Base-by-base conservation (phyloP, 257 asterid genomes). In the Solanum okadae region DNA sequence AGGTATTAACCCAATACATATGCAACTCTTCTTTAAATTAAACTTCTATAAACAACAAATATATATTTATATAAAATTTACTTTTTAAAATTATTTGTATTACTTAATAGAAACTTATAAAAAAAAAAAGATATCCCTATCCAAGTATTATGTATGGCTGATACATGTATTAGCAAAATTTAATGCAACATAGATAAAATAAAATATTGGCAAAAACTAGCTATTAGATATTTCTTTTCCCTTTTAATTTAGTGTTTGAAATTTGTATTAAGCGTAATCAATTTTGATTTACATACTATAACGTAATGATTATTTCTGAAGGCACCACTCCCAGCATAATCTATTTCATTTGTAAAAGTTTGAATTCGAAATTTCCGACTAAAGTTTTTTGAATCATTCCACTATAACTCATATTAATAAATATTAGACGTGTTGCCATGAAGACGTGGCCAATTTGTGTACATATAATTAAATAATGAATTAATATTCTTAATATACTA, bases 341-440 rank as follows among this genome's bases (percentile, higher is more conserved):
- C 4, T 16, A 20, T 7, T 52, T 16, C 1, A 52, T 52, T 16
- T 52, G n/a, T 52, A 52, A 23, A 52, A 16, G 23, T 16, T 52
- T 52, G 23, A 0, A 52, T 2, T 6, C 0, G 4, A 52, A 2
- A 52, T 16, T 16, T 52, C 1, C 16, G 23, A 16, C 23, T 52
- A 52, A 52, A 16, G 0, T 5, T 7, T 71, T 0, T 7, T 0
- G 0, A 71, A 71, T 0, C 12, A 71, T 71, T 0, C 22, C 3
- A 8, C 2, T 20, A 16, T 3, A 31, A 71, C 2, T 15, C 6
- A 31, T 29, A 14, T 7, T 3, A n/a, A 29, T 14, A 7, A 16
- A 0, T 71, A 71, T 2, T 71, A 7, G 2, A 31, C 0, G 3
- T 31, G 1, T 71, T 10, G n/a, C 13, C 42, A 15, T 71, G 78